Percentiles rank a stretch among this genome's conserved stretches.
These are phyloP conservation scores for Physaria fendleri DNA, from an alignment of 345 rosid species.

Conservation along the genomic window DNA sequence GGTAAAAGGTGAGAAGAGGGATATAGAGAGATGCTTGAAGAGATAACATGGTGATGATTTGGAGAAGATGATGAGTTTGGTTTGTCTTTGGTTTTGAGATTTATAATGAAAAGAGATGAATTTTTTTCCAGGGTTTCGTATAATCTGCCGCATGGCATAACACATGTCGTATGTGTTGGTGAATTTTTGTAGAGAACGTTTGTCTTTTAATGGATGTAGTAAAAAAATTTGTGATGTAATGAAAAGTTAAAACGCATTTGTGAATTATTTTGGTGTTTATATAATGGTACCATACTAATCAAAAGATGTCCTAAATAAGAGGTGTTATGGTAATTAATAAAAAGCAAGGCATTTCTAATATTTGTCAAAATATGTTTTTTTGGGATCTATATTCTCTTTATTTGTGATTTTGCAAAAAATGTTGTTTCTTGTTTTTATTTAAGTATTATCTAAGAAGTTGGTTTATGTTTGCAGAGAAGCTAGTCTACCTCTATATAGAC, in stretches of 20 bases:
- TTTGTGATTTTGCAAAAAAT: too few relatives aligned
- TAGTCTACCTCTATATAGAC: too few relatives aligned
- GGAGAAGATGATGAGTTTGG: slow-evolving; percentile 4
- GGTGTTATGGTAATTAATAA: too few relatives aligned
- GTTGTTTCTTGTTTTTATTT: too few relatives aligned
- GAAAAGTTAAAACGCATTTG: not conserved
- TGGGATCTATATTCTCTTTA: too few relatives aligned
- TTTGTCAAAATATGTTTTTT: too few relatives aligned
- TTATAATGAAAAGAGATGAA: not conserved
- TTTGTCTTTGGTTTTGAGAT: slow-evolving; percentile 5
- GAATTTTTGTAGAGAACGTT: slow-evolving; percentile 18
- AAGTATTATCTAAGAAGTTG: too few relatives aligned
- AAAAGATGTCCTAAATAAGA: not conserved
- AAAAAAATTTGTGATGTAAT: slow-evolving; percentile 25
- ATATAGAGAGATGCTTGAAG: slow-evolving; percentile 8
- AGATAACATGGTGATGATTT: slow-evolving; percentile 14
- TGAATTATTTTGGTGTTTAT: not conserved
- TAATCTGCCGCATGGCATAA: slow-evolving; percentile 35
- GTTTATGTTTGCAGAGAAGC: too few relatives aligned
- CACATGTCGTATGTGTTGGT: slow-evolving; percentile 27
- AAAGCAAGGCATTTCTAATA: too few relatives aligned
- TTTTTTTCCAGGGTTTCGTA: slow-evolving; percentile 9
- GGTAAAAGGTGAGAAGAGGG: slow-evolving; percentile 7
- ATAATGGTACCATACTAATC: slow-evolving; percentile 2
- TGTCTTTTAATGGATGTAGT: slow-evolving; percentile 10